Evolutionary conservation across 805 yeast species (phyloP).

Genomic region (Candida hungchunana): DNA sequence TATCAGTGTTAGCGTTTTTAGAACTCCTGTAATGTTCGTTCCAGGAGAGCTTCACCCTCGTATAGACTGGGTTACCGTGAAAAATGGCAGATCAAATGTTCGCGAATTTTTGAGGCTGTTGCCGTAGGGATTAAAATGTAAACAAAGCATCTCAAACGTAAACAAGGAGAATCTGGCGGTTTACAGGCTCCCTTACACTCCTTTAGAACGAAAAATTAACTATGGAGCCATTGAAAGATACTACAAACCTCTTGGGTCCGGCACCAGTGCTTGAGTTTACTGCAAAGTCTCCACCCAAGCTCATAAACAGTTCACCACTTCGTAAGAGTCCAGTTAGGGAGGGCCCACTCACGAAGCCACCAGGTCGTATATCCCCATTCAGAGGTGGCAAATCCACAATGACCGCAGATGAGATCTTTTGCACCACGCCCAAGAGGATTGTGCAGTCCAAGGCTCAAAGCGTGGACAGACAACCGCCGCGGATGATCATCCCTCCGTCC

Average conservation of each 20-base stretch:
- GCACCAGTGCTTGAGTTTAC: constrained; percentile 16
- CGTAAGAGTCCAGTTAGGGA: constrained; percentile 8
- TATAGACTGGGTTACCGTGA: neutral
- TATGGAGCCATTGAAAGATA: constrained; percentile 14
- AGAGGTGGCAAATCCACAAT: constrained; percentile 17
- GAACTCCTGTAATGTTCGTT: neutral
- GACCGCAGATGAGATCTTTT: constrained; percentile 18
- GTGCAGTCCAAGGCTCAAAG: constrained; percentile 25
- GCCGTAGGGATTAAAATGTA: neutral
- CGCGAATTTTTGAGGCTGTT: neutral
- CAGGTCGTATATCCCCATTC: constrained; percentile 25
- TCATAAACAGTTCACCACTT: neutral
- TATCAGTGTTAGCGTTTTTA: no score
- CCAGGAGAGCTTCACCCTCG: no score
- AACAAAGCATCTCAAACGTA: neutral
- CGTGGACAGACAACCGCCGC: constrained; percentile 22
- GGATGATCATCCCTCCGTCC: neutral
- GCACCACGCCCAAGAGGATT: constrained; percentile 30
- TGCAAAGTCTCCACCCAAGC: constrained; percentile 17
- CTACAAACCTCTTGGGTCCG: constrained; percentile 6
- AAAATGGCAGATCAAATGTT: neutral
- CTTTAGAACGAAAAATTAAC: neutral
- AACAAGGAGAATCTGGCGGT: neutral
- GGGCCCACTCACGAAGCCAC: constrained; percentile 17
- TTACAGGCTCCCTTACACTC: neutral